phyloP scores from a whole-genome alignment of 106 monocot genomes.

The Dendrobium nobile region DNA sequence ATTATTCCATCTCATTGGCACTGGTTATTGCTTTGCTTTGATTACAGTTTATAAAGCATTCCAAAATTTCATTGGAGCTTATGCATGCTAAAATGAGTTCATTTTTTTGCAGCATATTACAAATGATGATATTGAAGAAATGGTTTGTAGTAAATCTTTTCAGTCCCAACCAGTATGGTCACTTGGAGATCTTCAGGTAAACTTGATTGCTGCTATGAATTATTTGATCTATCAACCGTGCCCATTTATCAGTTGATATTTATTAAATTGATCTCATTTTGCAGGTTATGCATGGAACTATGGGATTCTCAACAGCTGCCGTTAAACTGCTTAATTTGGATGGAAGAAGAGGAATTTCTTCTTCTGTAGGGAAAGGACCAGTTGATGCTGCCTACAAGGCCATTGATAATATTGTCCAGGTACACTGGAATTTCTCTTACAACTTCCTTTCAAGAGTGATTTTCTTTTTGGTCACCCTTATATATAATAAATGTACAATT shows the following conservation, averaged over 20 bases:
- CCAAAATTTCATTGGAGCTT: too few species aligned
- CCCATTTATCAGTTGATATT: not conserved
- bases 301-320: slow-evolving; percentile 74
- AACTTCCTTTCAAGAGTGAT: not conserved
- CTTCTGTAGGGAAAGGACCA: slow-evolving; percentile 68
- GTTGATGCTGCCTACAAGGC: slow-evolving; percentile 91
- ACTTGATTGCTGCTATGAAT: not conserved
- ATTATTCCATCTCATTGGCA: not conserved
- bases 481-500: too few species aligned
- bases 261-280: not conserved
- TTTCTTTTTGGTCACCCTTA: not conserved
- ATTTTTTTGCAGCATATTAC: slow-evolving; percentile 41
- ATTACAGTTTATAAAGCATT: too few species aligned
- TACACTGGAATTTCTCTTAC: not conserved
- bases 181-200: slow-evolving; percentile 63
- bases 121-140: slow-evolving; percentile 72
- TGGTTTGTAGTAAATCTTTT: slow-evolving; percentile 23
- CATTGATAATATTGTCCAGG: slow-evolving; percentile 73
- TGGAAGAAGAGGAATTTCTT: slow-evolving; percentile 57
- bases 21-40: not conserved
- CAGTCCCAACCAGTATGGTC: slow-evolving; percentile 40
- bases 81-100: not conserved
- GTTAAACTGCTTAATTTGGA: slow-evolving; percentile 62
- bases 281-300: slow-evolving; percentile 72
- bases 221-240: not conserved